These are phyloP conservation scores for Volvox africanus DNA, from an alignment of 139 green algal species.

Conservation along the genomic window DNA sequence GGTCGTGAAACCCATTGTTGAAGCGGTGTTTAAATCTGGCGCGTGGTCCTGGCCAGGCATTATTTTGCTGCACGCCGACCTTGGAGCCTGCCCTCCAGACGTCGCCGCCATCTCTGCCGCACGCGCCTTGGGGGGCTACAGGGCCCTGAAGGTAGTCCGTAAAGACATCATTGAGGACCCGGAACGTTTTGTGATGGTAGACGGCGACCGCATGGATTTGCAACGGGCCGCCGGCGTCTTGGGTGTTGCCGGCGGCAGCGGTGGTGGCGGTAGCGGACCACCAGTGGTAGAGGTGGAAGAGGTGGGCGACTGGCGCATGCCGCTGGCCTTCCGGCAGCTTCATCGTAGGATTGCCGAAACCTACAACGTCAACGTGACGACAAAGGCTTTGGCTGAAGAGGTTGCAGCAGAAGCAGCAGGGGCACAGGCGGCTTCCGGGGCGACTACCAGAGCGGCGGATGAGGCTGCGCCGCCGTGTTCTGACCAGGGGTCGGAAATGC, in stretches of 20 bases:
- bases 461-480: too few relatives aligned
- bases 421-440: too few relatives aligned
- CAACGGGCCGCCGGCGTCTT: not conserved
- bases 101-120: not conserved
- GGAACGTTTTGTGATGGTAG: not conserved
- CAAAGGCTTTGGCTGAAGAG: too few relatives aligned
- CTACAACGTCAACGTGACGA: too few relatives aligned
- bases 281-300: not conserved
- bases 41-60: not conserved
- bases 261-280: not conserved
- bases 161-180: not conserved
- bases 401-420: too few relatives aligned
- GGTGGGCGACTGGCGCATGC: not conserved
- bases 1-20: too few relatives aligned
- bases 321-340: slow-evolving; percentile 7
- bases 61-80: not conserved
- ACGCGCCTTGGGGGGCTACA: not conserved
- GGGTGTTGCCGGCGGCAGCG: not conserved
- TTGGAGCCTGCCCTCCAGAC: too few relatives aligned
- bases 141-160: not conserved
- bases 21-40: not conserved
- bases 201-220: not conserved
- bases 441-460: not conserved
- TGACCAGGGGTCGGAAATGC: not conserved
- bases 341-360: not conserved